Evolutionary conservation across 2,329 filamentous ascomycete species (phyloP).

Genomic region (Colletotrichum brevisporum): DNA sequence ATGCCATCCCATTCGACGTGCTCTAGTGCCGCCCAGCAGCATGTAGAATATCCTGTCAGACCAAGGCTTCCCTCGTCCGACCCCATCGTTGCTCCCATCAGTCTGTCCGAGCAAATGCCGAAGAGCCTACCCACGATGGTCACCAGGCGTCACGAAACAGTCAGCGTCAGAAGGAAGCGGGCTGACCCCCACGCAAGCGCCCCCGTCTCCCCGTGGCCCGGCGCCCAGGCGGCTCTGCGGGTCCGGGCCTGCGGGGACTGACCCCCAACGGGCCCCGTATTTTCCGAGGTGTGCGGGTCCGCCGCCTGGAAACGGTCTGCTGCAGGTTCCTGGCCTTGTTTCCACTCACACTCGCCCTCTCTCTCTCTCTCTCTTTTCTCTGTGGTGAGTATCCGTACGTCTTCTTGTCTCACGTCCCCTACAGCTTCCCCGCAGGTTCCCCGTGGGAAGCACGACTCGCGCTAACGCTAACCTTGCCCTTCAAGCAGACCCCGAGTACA

Average conservation of each 20-base stretch:
- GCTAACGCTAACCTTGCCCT: no score
- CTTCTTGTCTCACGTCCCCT: not conserved
- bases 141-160: not conserved
- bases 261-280: constrained; percentile 25
- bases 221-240: constrained; percentile 30
- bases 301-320: constrained; percentile 4
- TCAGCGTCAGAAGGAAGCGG: not conserved
- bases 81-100: no score
- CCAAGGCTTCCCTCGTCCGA: no score
- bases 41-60: no score
- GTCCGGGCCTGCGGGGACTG: constrained; percentile 16
- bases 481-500: no score
- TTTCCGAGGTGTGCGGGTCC: constrained; percentile 2
- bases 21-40: no score
- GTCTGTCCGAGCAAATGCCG: not conserved
- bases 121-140: not conserved
- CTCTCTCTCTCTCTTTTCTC: not conserved
- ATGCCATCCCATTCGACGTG: no score
- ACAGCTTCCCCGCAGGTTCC: constrained; percentile 25
- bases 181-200: constrained; percentile 31
- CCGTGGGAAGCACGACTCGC: not conserved
- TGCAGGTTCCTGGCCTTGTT: not conserved
- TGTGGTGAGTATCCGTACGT: not conserved
- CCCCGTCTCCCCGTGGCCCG: constrained; percentile 8
- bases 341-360: not conserved